These are phyloP conservation scores for Straminergon stramineum DNA, from an alignment of 225 moss, liverwort and hornwort species.

Conservation along the genomic window DNA sequence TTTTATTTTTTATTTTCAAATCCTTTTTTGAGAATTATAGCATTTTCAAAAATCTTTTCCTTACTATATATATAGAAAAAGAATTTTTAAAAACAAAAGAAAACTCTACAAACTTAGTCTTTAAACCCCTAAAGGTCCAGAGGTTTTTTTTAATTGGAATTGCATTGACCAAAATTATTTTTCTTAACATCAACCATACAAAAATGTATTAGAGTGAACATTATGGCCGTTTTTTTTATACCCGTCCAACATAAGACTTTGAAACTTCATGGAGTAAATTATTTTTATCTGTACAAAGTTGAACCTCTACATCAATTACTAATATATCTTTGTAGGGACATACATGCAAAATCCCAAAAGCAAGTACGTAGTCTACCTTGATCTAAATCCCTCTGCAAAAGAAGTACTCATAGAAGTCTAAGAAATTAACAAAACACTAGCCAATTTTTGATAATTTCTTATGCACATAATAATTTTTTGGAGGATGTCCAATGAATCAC, in stretches of 20 bases:
- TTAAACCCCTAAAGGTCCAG: accelerated
- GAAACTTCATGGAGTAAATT: background rate
- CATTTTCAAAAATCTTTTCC: background rate
- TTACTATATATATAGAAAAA: accelerated
- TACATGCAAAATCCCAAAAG: background rate
- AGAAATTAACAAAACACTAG: background rate
- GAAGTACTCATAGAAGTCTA: accelerated
- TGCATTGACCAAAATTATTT: no score
- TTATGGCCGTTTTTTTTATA: accelerated
- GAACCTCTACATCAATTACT: background rate
- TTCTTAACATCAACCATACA: background rate
- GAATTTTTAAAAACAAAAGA: no score
- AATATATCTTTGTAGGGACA: background rate
- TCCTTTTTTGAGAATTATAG: background rate
- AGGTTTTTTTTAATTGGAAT: background rate
- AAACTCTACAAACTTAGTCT: background rate
- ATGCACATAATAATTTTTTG: background rate
- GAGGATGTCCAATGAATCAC: background rate
- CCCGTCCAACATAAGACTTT: background rate
- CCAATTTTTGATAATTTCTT: background rate
- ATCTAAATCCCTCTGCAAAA: background rate
- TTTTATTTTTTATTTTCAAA: background rate
- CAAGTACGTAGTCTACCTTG: accelerated
- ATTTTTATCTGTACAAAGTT: background rate
- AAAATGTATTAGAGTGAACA: background rate